Evolutionary conservation across 2,329 filamentous ascomycete genomes (phyloP).

Genomic region (Metarhizium sp.): DNA sequence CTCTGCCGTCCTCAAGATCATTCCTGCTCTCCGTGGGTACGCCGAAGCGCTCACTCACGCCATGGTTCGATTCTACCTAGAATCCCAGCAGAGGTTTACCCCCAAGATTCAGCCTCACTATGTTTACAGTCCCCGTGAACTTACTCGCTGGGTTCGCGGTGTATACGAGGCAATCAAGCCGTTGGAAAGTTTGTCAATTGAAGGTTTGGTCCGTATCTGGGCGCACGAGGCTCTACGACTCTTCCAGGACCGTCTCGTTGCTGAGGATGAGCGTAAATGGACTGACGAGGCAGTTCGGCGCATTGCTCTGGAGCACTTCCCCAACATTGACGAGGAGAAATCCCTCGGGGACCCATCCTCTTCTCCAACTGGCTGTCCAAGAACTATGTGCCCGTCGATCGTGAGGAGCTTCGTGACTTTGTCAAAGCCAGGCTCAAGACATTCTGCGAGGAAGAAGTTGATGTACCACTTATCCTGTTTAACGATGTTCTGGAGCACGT

Average conservation of each 20-base stretch:
- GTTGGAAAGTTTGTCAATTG: constrained; percentile 75
- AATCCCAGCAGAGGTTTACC: constrained; percentile 91
- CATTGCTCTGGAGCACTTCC: constrained; percentile 87
- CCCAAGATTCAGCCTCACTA: constrained; percentile 97
- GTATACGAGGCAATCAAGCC: constrained; percentile 95
- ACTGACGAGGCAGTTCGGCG: constrained; percentile 80
- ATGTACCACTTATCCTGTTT: constrained; percentile 97
- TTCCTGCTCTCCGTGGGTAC: constrained; percentile 90
- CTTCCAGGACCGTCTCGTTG: constrained; percentile 95
- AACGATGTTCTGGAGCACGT: constrained; percentile 98
- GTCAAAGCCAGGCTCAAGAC: constrained; percentile 95
- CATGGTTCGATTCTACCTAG: constrained; percentile 94
- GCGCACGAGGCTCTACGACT: constrained; percentile 91
- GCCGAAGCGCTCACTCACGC: constrained; percentile 88
- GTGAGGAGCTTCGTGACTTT: constrained; percentile 90
- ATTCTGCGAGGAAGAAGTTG: constrained; percentile 98
- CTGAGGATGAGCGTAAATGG: constrained; percentile 90
- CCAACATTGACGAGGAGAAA: constrained; percentile 83
- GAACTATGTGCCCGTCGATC: constrained; percentile 94
- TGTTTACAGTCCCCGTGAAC: constrained; percentile 96
- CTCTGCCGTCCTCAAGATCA: constrained; percentile 88
- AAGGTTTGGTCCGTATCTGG: constrained; percentile 94
- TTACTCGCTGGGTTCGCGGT: constrained; percentile 95
- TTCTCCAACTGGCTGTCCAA: constrained; percentile 99
- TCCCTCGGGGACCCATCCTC: constrained; percentile 88